phyloP scores from a whole-genome alignment of 495 filamentous ascomycete genomes.

The Beverwykella pulmonaria region DNA sequence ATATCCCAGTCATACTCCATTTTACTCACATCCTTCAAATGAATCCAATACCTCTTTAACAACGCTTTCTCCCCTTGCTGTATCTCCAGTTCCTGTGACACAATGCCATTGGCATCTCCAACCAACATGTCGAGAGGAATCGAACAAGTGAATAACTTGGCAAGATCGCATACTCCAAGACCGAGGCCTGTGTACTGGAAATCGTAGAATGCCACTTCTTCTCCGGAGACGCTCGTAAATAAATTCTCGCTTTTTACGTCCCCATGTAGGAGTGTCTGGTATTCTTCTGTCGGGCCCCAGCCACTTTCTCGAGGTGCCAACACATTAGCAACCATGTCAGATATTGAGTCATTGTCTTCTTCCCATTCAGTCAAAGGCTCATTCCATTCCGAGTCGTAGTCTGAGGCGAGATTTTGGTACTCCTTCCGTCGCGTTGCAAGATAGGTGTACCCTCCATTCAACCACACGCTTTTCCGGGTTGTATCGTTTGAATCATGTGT shows the following conservation, averaged over 20 bases:
- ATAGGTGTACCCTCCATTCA: constrained; percentile 54
- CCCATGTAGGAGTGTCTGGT: constrained; percentile 52
- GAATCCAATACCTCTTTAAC: constrained; percentile 44
- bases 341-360: constrained; percentile 5
- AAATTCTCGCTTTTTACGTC: constrained; percentile 53
- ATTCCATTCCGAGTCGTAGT: constrained; percentile 45
- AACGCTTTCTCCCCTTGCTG: constrained; percentile 43
- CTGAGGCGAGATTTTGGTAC: constrained; percentile 38
- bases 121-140: constrained; percentile 19
- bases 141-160: constrained; percentile 47
- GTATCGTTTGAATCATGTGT: not conserved
- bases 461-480: constrained; percentile 44
- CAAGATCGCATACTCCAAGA: constrained; percentile 52
- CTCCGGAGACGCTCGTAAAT: constrained; percentile 40
- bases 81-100: constrained; percentile 37
- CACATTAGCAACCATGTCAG: constrained; percentile 42
- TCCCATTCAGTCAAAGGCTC: constrained; percentile 34
- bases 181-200: constrained; percentile 54
- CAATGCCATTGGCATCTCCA: not conserved
- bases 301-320: constrained; percentile 32
- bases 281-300: constrained; percentile 33
- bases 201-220: constrained; percentile 52
- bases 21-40: constrained; percentile 26
- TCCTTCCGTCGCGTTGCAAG: constrained; percentile 50
- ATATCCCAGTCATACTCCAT: constrained; percentile 46